Conservation (phyloP, 225 moss, liverwort and hornwort species). For the Neckera pumila region DNA sequence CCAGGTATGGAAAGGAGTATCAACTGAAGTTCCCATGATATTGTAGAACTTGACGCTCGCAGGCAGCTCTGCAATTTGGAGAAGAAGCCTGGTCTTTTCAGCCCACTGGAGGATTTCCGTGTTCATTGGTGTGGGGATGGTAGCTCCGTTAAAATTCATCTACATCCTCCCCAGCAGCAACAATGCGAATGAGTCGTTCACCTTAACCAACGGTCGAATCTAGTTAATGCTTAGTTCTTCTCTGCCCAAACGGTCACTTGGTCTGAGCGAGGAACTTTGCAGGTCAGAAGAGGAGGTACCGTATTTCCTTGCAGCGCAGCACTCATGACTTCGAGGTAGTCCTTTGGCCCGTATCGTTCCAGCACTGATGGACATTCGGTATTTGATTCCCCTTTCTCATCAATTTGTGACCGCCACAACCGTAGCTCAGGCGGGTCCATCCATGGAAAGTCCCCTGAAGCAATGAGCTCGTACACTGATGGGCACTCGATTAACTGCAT, state of each 20-base stretch:
- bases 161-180: conserved; percentile 1
- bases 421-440: conserved; percentile 54
- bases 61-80: conserved; percentile 48
- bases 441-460: conserved; percentile 53
- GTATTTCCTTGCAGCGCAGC: conserved; percentile 53
- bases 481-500: conserved; percentile 79
- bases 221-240: background rate
- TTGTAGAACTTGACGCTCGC: conserved; percentile 67
- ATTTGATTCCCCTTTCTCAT: conserved; percentile 7
- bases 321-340: conserved; percentile 58
- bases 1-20: conserved; percentile 72
- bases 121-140: conserved; percentile 60
- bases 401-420: conserved; percentile 48
- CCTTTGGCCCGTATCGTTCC: conserved; percentile 62
- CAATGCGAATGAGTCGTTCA: background rate
- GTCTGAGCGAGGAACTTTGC: background rate
- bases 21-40: conserved; percentile 45
- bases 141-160: conserved; percentile 41
- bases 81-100: conserved; percentile 45
- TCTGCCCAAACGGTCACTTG: background rate
- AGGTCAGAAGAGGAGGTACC: conserved; percentile 8
- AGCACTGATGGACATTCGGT: background rate
- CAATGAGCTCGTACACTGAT: conserved; percentile 75
- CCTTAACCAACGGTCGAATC: background rate
- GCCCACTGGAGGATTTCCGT: conserved; percentile 51